Evolutionary conservation across 768 basidiomycete species (phyloP), one percentile per base, ranked within the genome.

Genomic region (Chiua virens): DNA sequence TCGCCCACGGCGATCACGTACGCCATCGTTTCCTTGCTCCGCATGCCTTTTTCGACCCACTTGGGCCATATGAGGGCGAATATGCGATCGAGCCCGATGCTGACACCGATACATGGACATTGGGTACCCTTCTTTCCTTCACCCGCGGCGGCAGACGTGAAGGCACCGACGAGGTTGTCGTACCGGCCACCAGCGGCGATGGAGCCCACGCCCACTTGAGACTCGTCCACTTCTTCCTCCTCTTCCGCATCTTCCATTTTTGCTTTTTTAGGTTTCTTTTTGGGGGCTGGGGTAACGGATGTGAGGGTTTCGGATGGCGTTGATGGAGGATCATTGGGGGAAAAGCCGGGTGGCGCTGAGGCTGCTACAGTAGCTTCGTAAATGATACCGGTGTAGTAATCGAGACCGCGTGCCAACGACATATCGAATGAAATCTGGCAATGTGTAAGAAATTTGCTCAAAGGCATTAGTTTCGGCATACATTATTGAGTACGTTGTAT

Each of bases 101-200:
- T 89, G 34, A 98, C 83, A 4, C 96, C 95, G 17, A 98, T 83
- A 66, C 96, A 99, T 0, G 96, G 96, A 44, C 93, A 77, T 1
- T 75, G 71, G 10, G 77, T 66, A 2, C 77, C 76, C 65, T 82
- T 83, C 74, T 89, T 92, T 23, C 82, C 80, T 45, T 85, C 84
- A 2, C 83, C 86, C 0, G 90, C 80, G 0, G 93, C 88, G 0
- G 88, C 87, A 1, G 85, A 76, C n/a, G 82, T 78, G 76, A 99
- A 97, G 76, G 93, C 82, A 27, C 90, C 87, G 1, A 99, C 96
- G 21, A 99, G 87, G 47, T 86, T 85, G 74, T 98, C 97, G 71
- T 99, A 99, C 30, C 97, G 80, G 9, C 97, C 97, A 11, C 97
- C 97, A 1, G 91, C 97, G n/a, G 95, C 97, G 67, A 99, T 96